phyloP scores from a whole-genome alignment of 257 asterid species.

The Solanum dulcamara region DNA sequence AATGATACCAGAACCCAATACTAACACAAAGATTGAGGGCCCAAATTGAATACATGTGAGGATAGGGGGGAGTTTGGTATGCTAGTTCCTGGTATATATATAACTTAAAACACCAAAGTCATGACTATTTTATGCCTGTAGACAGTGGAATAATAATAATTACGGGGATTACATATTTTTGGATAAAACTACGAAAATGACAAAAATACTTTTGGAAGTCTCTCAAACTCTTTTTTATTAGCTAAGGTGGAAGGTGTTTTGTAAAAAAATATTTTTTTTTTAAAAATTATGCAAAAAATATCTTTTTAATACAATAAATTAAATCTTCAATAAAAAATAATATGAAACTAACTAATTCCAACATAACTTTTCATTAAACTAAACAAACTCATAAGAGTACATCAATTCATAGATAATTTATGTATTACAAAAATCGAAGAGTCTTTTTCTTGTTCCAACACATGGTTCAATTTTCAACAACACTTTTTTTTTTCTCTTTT shows the following conservation, averaged over 20 bases:
- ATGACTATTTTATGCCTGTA: no score
- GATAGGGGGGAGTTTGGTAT: no score
- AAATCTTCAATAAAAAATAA: no score
- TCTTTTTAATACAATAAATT: no score
- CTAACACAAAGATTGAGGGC: not conserved
- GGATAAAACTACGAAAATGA: not conserved
- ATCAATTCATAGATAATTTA: not conserved
- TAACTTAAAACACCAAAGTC: not conserved
- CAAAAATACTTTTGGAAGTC: not conserved
- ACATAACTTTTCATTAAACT: not conserved
- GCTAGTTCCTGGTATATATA: no score
- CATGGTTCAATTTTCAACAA: not conserved
- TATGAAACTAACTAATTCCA: no score
- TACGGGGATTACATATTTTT: no score
- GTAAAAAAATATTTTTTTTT: no score
- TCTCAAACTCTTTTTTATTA: not conserved
- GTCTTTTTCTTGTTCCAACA: not conserved
- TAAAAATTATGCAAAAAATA: no score
- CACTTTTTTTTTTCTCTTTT: not conserved
- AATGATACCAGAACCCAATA: not conserved
- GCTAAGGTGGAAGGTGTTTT: no score
- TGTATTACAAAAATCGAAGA: not conserved
- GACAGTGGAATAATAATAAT: not conserved
- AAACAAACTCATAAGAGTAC: not conserved
- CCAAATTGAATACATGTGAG: no score